Evolutionary conservation across 108 stramenopile species (phyloP), one percentile per base, ranked within the genome.

Genomic region (Schizochytrium sp.): DNA sequence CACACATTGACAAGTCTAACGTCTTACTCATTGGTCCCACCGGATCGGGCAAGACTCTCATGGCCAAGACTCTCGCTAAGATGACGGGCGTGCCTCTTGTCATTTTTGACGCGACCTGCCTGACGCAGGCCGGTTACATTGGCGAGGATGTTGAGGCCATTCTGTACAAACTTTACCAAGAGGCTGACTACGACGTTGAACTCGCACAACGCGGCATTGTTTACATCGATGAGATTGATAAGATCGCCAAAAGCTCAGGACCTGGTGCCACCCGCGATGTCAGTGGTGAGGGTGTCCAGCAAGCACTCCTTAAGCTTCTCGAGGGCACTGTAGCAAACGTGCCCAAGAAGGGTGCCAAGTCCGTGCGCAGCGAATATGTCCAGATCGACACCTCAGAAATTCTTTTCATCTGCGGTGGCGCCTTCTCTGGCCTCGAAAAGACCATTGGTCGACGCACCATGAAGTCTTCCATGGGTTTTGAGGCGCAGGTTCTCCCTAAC

Each of bases 261-360:
- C 76, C 76, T n/a, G 76, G 76, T 53, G 76, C 76, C 61, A 98
- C 97, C 87, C 95, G 97, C n/a, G 97, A 97, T 90, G 96, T 97
- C 13, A 95, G 95, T 73, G 97, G 97, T 3, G 98, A 98, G 92
- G 98, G 98, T 46, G 98, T 99, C n/a, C 98, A 99, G 92, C 98
- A 99, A 92, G 98, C 98, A 3, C 93, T 99, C 42, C 93, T 99
- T 56, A 99, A 99, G 94, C 97, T 99, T 93, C 97, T 99, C 2
- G 98, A 99, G 92, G 98, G 98, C n/a, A 97, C 96, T 89, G 95
- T 97, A 3, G 96, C 98, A 19, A 99, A 98, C 93, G 98, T 99
- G 57, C 98, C 98, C n/a, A 99, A 99, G 94, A 97, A 95, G 90
- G 92, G 92, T 2, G 50, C 64, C 49, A 99, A 99, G 93, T 97